phyloP scores from a whole-genome alignment of 495 filamentous ascomycete genomes.

The Podospora bellae-mahoneyi region DNA sequence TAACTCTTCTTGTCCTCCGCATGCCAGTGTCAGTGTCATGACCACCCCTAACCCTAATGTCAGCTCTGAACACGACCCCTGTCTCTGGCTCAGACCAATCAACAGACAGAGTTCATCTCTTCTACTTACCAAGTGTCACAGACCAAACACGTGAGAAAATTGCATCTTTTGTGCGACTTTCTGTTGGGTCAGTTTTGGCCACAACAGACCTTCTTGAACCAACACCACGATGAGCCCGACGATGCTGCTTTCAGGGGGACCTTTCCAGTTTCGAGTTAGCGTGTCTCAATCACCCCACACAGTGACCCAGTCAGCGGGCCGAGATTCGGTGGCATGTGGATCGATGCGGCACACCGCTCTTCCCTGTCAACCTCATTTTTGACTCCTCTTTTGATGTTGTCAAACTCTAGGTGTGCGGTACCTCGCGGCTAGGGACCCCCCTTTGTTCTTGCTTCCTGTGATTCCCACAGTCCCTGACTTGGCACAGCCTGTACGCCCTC shows the following conservation, averaged over 20 bases:
- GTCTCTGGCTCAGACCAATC: not conserved
- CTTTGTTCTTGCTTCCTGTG: not conserved
- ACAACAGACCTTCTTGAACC: not conserved
- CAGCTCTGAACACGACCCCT: not conserved
- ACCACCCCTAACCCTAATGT: not conserved
- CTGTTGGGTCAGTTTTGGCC: no score
- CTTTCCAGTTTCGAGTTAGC: slow-evolving; percentile 9
- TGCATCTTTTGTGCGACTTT: no score
- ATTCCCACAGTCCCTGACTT: not conserved
- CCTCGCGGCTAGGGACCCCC: not conserved
- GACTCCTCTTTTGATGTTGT: slow-evolving; percentile 1
- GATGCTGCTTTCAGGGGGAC: not conserved
- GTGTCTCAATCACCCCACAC: slow-evolving; percentile 8
- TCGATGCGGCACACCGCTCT: slow-evolving; percentile 9
- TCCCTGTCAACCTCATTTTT: not conserved
- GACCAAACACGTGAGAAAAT: not conserved
- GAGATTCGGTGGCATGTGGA: slow-evolving; percentile 14
- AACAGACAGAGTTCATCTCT: not conserved
- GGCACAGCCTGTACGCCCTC: not conserved
- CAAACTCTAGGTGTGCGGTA: not conserved
- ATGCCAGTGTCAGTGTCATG: not conserved
- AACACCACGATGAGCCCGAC: not conserved
- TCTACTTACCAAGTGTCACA: not conserved
- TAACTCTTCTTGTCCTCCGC: not conserved
- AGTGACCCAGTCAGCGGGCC: not conserved